Evolutionary conservation across 805 yeast genomes (phyloP), one percentile per base, ranked within the genome.

Genomic region (Candida orba): DNA sequence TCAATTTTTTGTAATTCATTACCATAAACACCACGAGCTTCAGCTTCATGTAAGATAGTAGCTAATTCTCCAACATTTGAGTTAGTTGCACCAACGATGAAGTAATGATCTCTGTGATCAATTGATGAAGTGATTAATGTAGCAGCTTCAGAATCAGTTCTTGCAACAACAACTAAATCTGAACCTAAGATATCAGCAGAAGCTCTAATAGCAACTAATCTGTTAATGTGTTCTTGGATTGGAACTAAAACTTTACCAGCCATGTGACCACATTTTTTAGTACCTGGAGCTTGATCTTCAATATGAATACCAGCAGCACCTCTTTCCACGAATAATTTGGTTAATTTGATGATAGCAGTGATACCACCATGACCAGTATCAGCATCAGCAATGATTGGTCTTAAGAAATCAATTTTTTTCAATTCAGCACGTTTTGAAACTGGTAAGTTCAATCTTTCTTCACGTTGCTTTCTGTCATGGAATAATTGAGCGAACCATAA

Each of bases 281-380:
- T 91, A 58, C 97, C 96, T 43, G 98, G 96, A 43, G 97, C 96
- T 75, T 91, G 98, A 69, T 91, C 98, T 72, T 91, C 99, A 64
- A 91, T 89, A 66, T 91, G 99, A 59, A 91, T 89, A 62, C 98
- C 98, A 47, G 98, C 97, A 45, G 98, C 99, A 67, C 98, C 98
- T 59, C 95, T 81, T 72, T 91, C 98, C 57, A 91, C 86, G 63
- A 91, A 91, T 80, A 91, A 75, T 73, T 91, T 91, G 59, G 96
- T 89, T 65, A 91, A 78, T 71, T 91, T 91, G 71, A 89, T 84
- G 54, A 88, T 88, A 45, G 98, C 98, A 47, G 98, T 90, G 57
- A 89, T 76, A 64, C 99, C 98, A 69, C 99, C 99, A 66, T 91
- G 98, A 56, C 99, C 99, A 46, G 98, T 93, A 69, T 91, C 99